phyloP scores from a whole-genome alignment of 352 stramenopile species.

The Aphanomyces cochlioides region DNA sequence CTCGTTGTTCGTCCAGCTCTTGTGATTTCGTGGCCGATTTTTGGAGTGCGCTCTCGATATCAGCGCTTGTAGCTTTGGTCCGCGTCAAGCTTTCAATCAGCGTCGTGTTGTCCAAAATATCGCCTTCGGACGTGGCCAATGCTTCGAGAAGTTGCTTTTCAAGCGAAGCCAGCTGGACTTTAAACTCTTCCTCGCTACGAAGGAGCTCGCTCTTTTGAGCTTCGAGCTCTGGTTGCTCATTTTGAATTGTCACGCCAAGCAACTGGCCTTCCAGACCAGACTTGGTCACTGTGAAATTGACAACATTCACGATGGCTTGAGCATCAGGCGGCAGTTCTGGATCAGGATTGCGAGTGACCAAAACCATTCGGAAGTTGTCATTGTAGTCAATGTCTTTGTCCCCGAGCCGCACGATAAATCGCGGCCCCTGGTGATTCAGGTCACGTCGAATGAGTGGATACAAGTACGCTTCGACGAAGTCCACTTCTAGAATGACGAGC shows the following conservation, averaged over 20 bases:
- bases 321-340: constrained; percentile 86
- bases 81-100: constrained; percentile 93
- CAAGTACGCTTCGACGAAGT: constrained; percentile 89
- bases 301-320: constrained; percentile 84
- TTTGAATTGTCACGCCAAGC: constrained; percentile 90
- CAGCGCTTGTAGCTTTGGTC: constrained; percentile 89
- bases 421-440: constrained; percentile 86
- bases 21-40: constrained; percentile 85
- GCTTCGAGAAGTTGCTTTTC: constrained; percentile 93
- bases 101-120: constrained; percentile 93
- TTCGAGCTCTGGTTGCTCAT: constrained; percentile 93
- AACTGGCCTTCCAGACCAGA: constrained; percentile 91
- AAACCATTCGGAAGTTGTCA: constrained; percentile 90
- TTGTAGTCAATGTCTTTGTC: constrained; percentile 95
- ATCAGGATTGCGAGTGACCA: constrained; percentile 89
- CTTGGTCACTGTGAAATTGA: constrained; percentile 96
- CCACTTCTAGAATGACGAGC: constrained; percentile 89
- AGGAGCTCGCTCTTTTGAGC: constrained; percentile 90
- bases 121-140: constrained; percentile 91
- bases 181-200: constrained; percentile 91
- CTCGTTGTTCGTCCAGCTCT: constrained; percentile 89
- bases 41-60: constrained; percentile 88
- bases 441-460: constrained; percentile 91
- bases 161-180: constrained; percentile 89
- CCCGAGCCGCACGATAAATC: constrained; percentile 86